These are phyloP conservation scores for Yarrowia sp. DNA, from an alignment of 805 yeast genomes.

Conservation along the genomic window DNA sequence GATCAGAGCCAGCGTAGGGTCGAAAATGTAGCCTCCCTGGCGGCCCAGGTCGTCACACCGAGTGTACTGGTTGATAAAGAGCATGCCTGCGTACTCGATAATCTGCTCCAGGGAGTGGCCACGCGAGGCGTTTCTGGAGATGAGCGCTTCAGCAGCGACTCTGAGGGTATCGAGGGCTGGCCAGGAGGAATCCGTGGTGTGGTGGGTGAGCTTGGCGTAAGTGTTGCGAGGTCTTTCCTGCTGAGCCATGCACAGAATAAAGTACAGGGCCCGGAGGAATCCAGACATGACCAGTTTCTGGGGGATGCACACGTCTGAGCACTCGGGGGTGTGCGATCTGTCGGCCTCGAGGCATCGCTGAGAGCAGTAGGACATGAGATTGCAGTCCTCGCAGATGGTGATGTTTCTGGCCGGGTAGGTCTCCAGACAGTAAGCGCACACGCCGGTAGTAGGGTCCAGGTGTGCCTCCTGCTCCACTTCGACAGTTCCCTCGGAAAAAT, in stretches of 20 bases:
- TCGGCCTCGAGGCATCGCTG: background rate
- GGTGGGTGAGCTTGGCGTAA: constrained; percentile 5
- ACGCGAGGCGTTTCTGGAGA: background rate
- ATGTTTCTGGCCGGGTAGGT: background rate
- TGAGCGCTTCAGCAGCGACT: background rate
- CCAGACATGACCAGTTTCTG: constrained; percentile 9
- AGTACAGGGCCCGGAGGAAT: background rate
- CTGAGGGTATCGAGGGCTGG: background rate
- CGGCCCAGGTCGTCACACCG: constrained; percentile 16
- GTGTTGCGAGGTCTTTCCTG: background rate
- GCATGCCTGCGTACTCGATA: constrained; percentile 6
- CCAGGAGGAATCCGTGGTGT: background rate
- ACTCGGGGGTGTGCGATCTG: background rate
- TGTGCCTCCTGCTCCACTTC: constrained; percentile 2
- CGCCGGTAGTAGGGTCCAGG: background rate
- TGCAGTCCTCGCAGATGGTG: background rate
- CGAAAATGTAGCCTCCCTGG: background rate
- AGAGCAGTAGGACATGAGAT: constrained; percentile 17
- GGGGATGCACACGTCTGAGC: background rate
- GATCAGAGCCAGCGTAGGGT: constrained; percentile 1
- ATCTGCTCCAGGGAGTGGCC: background rate
- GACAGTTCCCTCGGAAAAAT: background rate
- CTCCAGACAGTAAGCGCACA: background rate
- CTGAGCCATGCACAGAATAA: background rate
- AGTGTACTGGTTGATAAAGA: constrained; percentile 19